Base-by-base conservation (phyloP, 2,329 filamentous ascomycete genomes). In the Exophiala sideris region DNA sequence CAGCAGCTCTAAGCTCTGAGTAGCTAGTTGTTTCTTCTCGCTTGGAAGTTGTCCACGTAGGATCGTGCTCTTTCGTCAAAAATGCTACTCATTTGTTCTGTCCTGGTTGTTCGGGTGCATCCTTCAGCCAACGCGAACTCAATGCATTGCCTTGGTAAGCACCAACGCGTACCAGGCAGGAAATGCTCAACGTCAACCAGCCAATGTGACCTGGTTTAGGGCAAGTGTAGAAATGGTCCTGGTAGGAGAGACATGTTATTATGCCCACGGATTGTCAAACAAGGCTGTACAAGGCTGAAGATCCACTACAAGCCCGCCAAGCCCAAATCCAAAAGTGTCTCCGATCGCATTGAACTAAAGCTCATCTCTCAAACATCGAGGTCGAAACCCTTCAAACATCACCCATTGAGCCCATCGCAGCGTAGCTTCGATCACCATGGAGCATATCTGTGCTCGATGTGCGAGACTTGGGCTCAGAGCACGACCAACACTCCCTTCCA, bases 11-110 rank as follows among this genome's bases (percentile, higher is more conserved):
- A 51, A 24, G 32, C 48, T 51, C 24, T 45, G 39, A 35, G 48
- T 45, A 16, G 48, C 48, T 20, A 51, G 24, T 36, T 39, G 48
- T n/a, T 51, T 45, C 12, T 45, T 51, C 33, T 35, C 20, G 33
- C 48, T 45, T 11, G 48, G 39, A 29, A 51, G 45, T 12, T 51
- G 18, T 36, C 45, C 40, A 16, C 45, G 45, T 20, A 51, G 34
- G 16, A 9, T 51, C 24, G 38, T 45, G 40, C 45, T 51, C 12
- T 36, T 36, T 51, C 33, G 34, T 33, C 39, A 51, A 42, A 32
- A 47, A 2, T 73, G 73, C 58, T 10, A 29, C 16, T 18, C 5
- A 29, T 8, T 29, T 8, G 24, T 29, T 29, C 24, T 29, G 24
- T 8, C 24, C 24, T 29, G 2, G 24, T 29, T 29, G 24, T 5